Base-by-base conservation (phyloP, 1,284 basidiomycete species). In the Schizophyllum amplum region DNA sequence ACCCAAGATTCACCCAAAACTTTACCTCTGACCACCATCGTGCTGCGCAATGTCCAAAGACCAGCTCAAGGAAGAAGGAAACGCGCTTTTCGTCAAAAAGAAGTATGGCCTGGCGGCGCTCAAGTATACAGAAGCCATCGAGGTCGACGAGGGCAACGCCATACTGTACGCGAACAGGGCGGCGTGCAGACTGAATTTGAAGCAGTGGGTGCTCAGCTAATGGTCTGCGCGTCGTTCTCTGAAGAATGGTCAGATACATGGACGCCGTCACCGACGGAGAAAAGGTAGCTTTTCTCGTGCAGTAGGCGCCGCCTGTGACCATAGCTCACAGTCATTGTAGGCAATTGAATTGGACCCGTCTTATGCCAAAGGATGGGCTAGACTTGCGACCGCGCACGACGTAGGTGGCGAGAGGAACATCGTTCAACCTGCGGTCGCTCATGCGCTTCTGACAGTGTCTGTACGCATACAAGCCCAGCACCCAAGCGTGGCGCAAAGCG, bases 341-440 rank as follows among this genome's bases (percentile, higher is more conserved):
- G 71, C 71, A 17, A 69, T 66, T 11, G 57, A 67, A 24, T 42
- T 72, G 4, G 71, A 74, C 57, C 68, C 70, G 1, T 61, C 54
- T 20, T 74, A 73, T 58, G 60, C 68, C 4, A 75, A 74, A 61
- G 74, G 61, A 6, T 72, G 67, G 67, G 68, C 64, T 0, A 64
- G 74, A 47, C 60, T 70, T 2, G 73, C 69, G 0, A 55, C 63
- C 3, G 69, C 70, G 2, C 50, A 65, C 13, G 65, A 68, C 55
- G 73, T 73, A 52, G 57, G 62, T 59, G 4, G 15, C n/a, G n/a
- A n/a, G n/a, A n/a, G n/a, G 23, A 22, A 13, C 22, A 24, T 24
- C 52, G 21, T 11, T 52, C 20, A 22, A 27, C 17, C 27, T 9
- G 47, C n/a, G 50, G 46, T 15, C 50, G 13, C 27, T 55, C 24